phyloP scores from a whole-genome alignment of 495 filamentous ascomycete genomes.

The Polyplosphaeria fusca region DNA sequence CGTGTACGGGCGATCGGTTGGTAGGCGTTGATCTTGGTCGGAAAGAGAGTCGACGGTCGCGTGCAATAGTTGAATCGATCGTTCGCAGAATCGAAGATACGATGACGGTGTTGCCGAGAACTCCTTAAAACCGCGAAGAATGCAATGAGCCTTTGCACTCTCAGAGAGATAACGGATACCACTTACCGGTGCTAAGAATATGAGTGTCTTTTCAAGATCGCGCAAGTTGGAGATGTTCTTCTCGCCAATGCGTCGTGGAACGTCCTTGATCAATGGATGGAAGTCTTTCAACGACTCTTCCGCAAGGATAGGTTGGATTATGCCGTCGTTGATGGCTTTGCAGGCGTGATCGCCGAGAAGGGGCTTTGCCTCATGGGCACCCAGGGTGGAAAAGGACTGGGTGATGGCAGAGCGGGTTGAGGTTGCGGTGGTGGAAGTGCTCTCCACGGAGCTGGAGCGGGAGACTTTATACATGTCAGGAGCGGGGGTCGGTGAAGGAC shows the following conservation, averaged over 20 bases:
- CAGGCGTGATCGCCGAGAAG: slow-evolving; percentile 51
- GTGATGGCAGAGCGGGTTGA: slow-evolving; percentile 45
- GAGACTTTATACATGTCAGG: slow-evolving; percentile 34
- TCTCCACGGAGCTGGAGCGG: slow-evolving; percentile 28
- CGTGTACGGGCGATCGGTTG: slow-evolving; percentile 81
- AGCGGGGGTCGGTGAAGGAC: not conserved
- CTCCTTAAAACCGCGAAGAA: slow-evolving; percentile 63
- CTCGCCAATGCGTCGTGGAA: slow-evolving; percentile 70
- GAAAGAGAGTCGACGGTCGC: slow-evolving; percentile 74
- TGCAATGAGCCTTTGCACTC: slow-evolving; percentile 64
- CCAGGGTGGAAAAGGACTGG: slow-evolving; percentile 42
- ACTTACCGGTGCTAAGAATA: slow-evolving; percentile 89
- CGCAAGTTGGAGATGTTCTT: slow-evolving; percentile 81
- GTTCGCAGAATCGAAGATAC: slow-evolving; percentile 82
- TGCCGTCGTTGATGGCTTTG: slow-evolving; percentile 54
- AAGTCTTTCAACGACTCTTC: slow-evolving; percentile 66
- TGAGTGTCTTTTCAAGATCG: slow-evolving; percentile 84
- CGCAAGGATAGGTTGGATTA: slow-evolving; percentile 56
- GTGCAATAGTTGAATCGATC: slow-evolving; percentile 80
- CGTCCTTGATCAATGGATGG: slow-evolving; percentile 69
- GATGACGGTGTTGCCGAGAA: slow-evolving; percentile 62
- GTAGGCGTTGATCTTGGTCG: slow-evolving; percentile 75
- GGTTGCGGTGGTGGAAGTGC: slow-evolving; percentile 32
- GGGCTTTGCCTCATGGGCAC: slow-evolving; percentile 38
- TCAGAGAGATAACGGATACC: slow-evolving; percentile 42